These are phyloP conservation scores for Cocos nucifera DNA, from an alignment of 176 grass and related monocot species.

Conservation along the genomic window DNA sequence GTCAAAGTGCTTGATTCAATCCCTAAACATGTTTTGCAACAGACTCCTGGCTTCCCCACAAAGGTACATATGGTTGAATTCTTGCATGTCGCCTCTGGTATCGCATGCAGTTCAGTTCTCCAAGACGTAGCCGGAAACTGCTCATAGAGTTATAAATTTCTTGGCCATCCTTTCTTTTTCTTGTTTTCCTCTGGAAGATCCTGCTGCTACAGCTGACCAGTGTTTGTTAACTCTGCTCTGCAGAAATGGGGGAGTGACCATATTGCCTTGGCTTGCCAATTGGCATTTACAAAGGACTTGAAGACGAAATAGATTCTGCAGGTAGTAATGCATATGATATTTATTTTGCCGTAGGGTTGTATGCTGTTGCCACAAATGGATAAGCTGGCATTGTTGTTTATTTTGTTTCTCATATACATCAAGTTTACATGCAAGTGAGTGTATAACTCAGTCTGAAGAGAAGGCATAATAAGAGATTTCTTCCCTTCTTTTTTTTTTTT, in stretches of 20 bases:
- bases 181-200: too few species aligned
- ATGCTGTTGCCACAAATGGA: too few species aligned
- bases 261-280: slow-evolving; percentile 64
- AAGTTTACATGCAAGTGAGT: too few species aligned
- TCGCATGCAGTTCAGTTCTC: too few species aligned
- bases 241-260: slow-evolving; percentile 99
- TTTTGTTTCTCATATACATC: too few species aligned
- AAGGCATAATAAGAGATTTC: too few species aligned
- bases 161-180: too few species aligned
- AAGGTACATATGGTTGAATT: slow-evolving; percentile 34
- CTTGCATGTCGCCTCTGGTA: neutral
- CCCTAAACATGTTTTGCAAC: slow-evolving; percentile 60
- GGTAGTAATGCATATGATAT: too few species aligned
- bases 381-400: too few species aligned
- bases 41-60: slow-evolving; percentile 69
- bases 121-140: neutral
- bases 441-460: too few species aligned
- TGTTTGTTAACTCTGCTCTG: slow-evolving; percentile 18
- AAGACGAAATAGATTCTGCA: slow-evolving; percentile 5
- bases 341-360: too few species aligned
- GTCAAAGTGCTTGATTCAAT: slow-evolving; percentile 74
- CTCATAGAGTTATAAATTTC: neutral
- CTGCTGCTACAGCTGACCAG: neutral
- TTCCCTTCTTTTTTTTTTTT: too few species aligned
- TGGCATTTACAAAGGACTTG: slow-evolving; percentile 43